Evolutionary conservation across 306 rosid genomes (phyloP).

Genomic region (Sicyos baderoa): DNA sequence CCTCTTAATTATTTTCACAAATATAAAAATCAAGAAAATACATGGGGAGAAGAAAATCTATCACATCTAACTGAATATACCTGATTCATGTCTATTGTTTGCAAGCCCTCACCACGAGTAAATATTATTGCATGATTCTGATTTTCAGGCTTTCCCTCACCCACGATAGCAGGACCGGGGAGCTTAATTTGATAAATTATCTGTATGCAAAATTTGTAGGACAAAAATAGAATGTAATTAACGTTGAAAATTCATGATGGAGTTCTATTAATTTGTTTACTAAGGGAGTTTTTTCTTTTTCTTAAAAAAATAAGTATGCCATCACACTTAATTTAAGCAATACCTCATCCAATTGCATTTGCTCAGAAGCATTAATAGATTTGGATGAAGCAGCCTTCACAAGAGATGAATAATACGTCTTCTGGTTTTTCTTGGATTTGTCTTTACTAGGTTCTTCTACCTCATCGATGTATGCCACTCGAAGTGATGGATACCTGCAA

Average conservation of each 20-base stretch:
- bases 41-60: slow-evolving; percentile 13
- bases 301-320: neutral
- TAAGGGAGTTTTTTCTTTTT: neutral
- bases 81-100: slow-evolving; percentile 97
- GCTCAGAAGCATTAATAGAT: slow-evolving; percentile 64
- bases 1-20: too few species aligned
- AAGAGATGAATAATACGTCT: slow-evolving; percentile 77
- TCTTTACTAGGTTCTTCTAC: slow-evolving; percentile 88
- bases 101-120: slow-evolving; percentile 95
- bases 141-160: slow-evolving; percentile 99
- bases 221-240: slow-evolving; percentile 10
- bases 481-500: slow-evolving; percentile 85
- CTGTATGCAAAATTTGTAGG: slow-evolving; percentile 26
- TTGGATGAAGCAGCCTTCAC: slow-evolving; percentile 91
- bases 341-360: slow-evolving; percentile 87
- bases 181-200: slow-evolving; percentile 86
- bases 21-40: slow-evolving; percentile 16
- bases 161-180: slow-evolving; percentile 91
- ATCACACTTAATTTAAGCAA: neutral
- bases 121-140: slow-evolving; percentile 96
- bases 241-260: slow-evolving; percentile 11
- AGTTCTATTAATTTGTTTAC: neutral
- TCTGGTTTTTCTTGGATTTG: slow-evolving; percentile 57
- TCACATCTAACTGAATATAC: slow-evolving; percentile 27
- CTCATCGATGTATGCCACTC: slow-evolving; percentile 93